Percentiles rank a stretch among this genome's conserved stretches.
phyloP scores from a whole-genome alignment of 2,329 filamentous ascomycete genomes.

The Ophiostoma montium region DNA sequence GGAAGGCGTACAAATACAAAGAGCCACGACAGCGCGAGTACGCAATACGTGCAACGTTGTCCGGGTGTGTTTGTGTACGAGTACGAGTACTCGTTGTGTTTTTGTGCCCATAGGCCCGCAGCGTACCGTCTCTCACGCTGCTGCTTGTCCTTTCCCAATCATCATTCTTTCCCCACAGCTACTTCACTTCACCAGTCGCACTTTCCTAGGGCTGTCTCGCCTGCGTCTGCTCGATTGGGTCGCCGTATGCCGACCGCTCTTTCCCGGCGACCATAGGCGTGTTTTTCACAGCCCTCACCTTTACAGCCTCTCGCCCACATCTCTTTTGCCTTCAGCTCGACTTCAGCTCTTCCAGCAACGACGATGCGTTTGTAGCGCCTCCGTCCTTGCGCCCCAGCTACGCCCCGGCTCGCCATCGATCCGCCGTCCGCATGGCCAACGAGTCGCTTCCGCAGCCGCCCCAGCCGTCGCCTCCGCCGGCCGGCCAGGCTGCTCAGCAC shows the following conservation, averaged over 20 bases:
- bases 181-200: neutral
- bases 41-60: too few species aligned
- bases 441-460: neutral
- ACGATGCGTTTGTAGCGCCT: neutral
- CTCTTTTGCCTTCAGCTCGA: too few species aligned
- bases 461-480: neutral
- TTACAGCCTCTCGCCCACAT: neutral
- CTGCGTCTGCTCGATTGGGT: neutral
- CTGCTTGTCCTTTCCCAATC: neutral
- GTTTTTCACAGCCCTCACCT: neutral
- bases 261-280: neutral
- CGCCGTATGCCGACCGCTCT: neutral
- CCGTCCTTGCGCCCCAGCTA: neutral
- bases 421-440: neutral
- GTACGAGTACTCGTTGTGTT: too few species aligned
- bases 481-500: constrained; percentile 23
- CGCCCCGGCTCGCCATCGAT: neutral
- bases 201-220: neutral
- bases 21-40: too few species aligned
- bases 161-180: neutral
- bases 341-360: too few species aligned
- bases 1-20: too few species aligned
- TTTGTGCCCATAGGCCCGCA: too few species aligned
- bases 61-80: too few species aligned
- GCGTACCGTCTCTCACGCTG: too few species aligned